A percentile compares a stretch with the other conserved stretches of the same genome.
These are phyloP conservation scores for Schizochytrium sp. DNA, from an alignment of 108 stramenopile species.

Conservation along the genomic window DNA sequence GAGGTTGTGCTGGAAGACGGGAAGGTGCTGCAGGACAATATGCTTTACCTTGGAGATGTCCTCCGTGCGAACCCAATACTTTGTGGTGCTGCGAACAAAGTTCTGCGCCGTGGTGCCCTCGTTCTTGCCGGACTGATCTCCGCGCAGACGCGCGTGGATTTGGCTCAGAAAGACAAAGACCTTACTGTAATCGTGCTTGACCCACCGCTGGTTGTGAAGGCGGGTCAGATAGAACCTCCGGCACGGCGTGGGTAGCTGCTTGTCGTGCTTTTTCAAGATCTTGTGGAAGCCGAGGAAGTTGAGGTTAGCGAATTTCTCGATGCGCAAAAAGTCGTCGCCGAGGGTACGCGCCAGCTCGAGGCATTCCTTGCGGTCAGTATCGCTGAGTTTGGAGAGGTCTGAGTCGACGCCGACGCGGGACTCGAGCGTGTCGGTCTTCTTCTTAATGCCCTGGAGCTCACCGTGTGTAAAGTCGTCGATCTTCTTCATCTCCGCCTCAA, in stretches of 20 bases:
- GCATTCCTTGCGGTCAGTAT: not conserved
- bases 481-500: slow-evolving; percentile 74
- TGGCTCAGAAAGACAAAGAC: slow-evolving; percentile 73
- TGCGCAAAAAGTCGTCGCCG: slow-evolving; percentile 43
- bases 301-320: slow-evolving; percentile 92
- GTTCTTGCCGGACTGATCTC: slow-evolving; percentile 69
- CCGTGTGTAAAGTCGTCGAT: slow-evolving; percentile 73
- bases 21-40: slow-evolving; percentile 77
- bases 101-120: slow-evolving; percentile 62
- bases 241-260: slow-evolving; percentile 73
- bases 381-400: slow-evolving; percentile 25
- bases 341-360: not conserved
- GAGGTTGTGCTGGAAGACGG: slow-evolving; percentile 84
- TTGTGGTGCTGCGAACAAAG: slow-evolving; percentile 79
- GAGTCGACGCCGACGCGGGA: not conserved
- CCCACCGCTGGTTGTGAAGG: slow-evolving; percentile 95
- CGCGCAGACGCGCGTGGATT: slow-evolving; percentile 59
- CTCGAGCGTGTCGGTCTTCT: slow-evolving; percentile 27
- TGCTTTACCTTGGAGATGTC: slow-evolving; percentile 86
- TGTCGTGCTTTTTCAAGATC: slow-evolving; percentile 96
- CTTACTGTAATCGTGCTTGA: slow-evolving; percentile 82
- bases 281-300: slow-evolving; percentile 97
- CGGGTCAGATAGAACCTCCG: slow-evolving; percentile 77
- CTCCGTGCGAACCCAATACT: slow-evolving; percentile 95
- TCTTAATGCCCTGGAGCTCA: slow-evolving; percentile 45